Evolutionary conservation across 208 protist genomes (phyloP), one percentile per base, ranked within the genome.

Genomic region (Crithidia fasciculata): DNA sequence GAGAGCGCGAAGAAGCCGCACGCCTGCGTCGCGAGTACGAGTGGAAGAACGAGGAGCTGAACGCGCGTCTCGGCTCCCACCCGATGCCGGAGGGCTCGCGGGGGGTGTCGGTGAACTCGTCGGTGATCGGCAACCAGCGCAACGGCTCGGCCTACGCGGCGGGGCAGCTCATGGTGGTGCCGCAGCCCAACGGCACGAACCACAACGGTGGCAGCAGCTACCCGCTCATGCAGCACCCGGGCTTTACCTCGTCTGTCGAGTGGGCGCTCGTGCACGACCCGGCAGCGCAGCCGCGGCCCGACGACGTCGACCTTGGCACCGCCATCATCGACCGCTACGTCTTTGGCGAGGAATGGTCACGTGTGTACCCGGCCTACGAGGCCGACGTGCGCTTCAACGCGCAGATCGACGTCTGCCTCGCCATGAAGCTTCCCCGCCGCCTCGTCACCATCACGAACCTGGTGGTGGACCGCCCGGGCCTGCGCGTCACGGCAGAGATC

Each of bases 401-500:
- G 49, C 77, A 90, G 65, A 83, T 94, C 52, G 91, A 96, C 62
- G 70, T 90, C n/a, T 92, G 86, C 78, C 74, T 94, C 43, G 82
- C 87, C 2, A 78, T 92, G 52, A 88, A 89, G 65, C 65, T 94
- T 16, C 89, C 88, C 19, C 91, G 91, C 43, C 81, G 81, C 45
- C 71, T 85, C 62, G 85, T 96, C 43, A 82, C 78, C 47, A 85
- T 96, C 65, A 84, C 68, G 9, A 78, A 75, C 61, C 56, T 96
- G 56, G 81, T 67, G 28, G 74, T 93, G 6, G 88, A 91, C 64
- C 76, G 83, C 72, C 86, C 86, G 9, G 91, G 91, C n/a, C 74
- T 96, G 58, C 91, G 88, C 12, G 63, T 96, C 43, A 92, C 85
- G 54, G 88, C 79, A 7, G 91, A 93, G 78, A 84, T 95, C 36